These are phyloP conservation scores for Thelonectria rubi DNA, from an alignment of 2,329 filamentous ascomycete genomes.

Conservation along the genomic window DNA sequence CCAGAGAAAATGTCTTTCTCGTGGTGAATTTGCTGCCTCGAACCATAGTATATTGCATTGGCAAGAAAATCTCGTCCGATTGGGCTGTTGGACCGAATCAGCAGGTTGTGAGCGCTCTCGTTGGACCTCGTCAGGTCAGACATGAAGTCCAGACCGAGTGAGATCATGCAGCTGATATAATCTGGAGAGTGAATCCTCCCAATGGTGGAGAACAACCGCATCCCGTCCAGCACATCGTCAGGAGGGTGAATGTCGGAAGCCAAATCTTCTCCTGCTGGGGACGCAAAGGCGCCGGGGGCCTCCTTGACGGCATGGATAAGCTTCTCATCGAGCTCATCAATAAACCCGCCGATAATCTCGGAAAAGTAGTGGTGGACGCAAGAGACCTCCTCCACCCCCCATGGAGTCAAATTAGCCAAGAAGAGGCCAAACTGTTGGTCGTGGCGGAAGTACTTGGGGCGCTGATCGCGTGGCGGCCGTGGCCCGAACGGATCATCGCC, in stretches of 20 bases:
- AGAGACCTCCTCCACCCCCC: no score
- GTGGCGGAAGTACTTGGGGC: background rate
- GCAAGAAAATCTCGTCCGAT: background rate
- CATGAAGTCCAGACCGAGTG: slow-evolving; percentile 11
- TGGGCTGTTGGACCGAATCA: slow-evolving; percentile 7
- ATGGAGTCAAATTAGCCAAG: no score
- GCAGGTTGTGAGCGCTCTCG: background rate
- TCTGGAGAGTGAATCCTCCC: background rate
- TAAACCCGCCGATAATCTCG: no score
- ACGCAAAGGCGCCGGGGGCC: background rate
- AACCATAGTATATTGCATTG: background rate
- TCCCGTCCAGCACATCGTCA: background rate
- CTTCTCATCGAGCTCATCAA: no score
- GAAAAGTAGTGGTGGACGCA: no score
- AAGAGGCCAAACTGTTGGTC: background rate
- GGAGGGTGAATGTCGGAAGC: background rate
- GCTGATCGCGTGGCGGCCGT: background rate
- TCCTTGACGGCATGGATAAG: no score
- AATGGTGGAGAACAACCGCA: background rate
- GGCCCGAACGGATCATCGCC: background rate
- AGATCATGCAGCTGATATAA: slow-evolving; percentile 4
- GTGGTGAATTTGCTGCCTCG: background rate
- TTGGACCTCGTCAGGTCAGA: background rate
- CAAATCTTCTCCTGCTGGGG: background rate
- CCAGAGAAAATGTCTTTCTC: background rate